Evolutionary conservation across 2,329 filamentous ascomycete species (phyloP).

Genomic region (Akanthomyces dipterigenus): DNA sequence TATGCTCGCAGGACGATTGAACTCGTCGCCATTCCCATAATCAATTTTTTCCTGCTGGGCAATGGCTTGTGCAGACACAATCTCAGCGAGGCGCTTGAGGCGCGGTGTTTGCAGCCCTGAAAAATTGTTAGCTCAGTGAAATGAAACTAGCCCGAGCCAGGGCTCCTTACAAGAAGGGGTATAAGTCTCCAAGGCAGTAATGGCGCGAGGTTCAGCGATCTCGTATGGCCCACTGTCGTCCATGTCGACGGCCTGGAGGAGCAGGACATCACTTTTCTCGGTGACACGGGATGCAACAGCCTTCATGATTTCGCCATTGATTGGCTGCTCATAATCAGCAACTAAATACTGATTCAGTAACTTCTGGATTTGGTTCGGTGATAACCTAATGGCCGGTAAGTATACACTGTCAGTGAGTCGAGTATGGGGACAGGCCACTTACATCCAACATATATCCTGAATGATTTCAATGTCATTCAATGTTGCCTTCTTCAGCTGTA

Average conservation of each 20-base stretch:
- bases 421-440: slow-evolving; percentile 34
- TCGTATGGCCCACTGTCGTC: slow-evolving; percentile 98
- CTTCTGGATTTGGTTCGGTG: slow-evolving; percentile 98
- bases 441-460: slow-evolving; percentile 99
- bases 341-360: slow-evolving; percentile 97
- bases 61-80: slow-evolving; percentile 92
- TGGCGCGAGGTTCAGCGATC: slow-evolving; percentile 92
- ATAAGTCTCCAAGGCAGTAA: slow-evolving; percentile 95
- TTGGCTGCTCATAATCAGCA: slow-evolving; percentile 97
- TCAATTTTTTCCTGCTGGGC: slow-evolving; percentile 87
- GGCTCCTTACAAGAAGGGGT: slow-evolving; percentile 80
- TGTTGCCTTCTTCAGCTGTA: slow-evolving; percentile 98
- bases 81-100: slow-evolving; percentile 93
- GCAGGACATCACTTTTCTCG: slow-evolving; percentile 94
- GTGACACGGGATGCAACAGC: slow-evolving; percentile 94
- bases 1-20: slow-evolving; percentile 45
- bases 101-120: slow-evolving; percentile 91
- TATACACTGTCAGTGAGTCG: background rate
- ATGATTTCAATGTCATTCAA: slow-evolving; percentile 99
- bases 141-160: background rate
- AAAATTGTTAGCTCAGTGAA: background rate
- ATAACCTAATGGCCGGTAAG: slow-evolving; percentile 56
- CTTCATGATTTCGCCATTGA: slow-evolving; percentile 99
- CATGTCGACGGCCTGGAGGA: slow-evolving; percentile 95
- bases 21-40: slow-evolving; percentile 36